Conservation (phyloP, 192 early-diverging fungal species). For the Umbelopsis isabellina region DNA sequence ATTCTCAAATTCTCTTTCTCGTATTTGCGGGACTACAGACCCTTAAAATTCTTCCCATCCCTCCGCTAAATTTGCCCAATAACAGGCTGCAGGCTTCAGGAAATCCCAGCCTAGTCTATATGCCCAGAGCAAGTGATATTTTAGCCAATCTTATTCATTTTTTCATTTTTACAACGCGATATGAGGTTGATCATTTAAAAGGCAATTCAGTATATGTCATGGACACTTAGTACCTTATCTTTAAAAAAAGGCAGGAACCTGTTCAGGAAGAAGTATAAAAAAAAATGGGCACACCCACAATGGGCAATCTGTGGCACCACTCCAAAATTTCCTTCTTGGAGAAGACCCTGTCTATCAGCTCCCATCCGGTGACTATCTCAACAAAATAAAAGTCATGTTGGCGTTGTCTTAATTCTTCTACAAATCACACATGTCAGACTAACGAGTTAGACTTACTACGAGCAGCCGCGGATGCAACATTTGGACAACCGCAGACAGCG, state of each 20-base stretch:
- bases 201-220: not conserved
- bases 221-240: not conserved
- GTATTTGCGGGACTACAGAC: too few relatives aligned
- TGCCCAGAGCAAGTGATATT: too few relatives aligned
- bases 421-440: not conserved
- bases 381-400: not conserved
- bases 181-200: too few relatives aligned
- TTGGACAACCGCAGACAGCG: not conserved
- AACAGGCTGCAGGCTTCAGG: too few relatives aligned
- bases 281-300: not conserved
- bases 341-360: conserved; percentile 19
- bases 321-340: conserved; percentile 16
- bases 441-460: not conserved
- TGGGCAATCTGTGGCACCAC: not conserved
- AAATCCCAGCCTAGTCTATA: too few relatives aligned
- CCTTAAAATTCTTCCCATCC: too few relatives aligned
- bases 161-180: too few relatives aligned
- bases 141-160: too few relatives aligned
- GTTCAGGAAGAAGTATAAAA: not conserved
- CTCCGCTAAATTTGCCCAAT: too few relatives aligned
- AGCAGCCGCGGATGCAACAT: not conserved
- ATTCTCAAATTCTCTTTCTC: too few relatives aligned
- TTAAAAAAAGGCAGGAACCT: not conserved
- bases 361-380: not conserved
- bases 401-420: too few relatives aligned